phyloP scores from a whole-genome alignment of 129 eudicot species.

The Ambrosia trifida region DNA sequence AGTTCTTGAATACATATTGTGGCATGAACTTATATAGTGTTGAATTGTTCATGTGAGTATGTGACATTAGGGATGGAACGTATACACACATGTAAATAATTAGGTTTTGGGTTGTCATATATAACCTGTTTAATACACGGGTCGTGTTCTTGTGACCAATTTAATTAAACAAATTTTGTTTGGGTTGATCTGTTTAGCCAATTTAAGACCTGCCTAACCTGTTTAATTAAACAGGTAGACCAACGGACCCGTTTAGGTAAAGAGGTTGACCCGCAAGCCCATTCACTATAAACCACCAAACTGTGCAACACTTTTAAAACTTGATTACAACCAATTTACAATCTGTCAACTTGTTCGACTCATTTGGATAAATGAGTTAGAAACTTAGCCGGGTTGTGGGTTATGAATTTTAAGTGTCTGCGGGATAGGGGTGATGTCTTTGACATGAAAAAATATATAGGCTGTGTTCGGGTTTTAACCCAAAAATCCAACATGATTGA shows the following conservation, averaged over 20 bases:
- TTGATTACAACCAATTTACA: neutral
- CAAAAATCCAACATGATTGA: neutral
- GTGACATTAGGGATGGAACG: neutral
- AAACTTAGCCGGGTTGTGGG: neutral
- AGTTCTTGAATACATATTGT: constrained; percentile 9
- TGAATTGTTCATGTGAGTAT: neutral
- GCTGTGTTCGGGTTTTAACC: neutral
- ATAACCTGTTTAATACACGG: neutral
- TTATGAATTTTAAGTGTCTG: no score
- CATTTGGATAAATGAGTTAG: neutral
- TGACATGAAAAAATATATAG: neutral
- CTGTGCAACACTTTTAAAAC: neutral
- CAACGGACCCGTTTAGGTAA: no score
- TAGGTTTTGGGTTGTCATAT: neutral
- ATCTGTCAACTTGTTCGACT: neutral
- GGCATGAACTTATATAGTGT: constrained; percentile 1
- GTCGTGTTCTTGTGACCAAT: neutral
- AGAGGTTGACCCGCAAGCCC: no score
- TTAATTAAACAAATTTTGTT: no score
- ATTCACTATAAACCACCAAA: neutral
- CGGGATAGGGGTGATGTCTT: no score
- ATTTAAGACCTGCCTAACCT: no score
- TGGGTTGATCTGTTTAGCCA: neutral
- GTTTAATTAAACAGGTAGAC: no score
- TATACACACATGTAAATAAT: neutral